Evolutionary conservation across 1,284 basidiomycete species (phyloP).

Genomic region (Tylopilus sp.): DNA sequence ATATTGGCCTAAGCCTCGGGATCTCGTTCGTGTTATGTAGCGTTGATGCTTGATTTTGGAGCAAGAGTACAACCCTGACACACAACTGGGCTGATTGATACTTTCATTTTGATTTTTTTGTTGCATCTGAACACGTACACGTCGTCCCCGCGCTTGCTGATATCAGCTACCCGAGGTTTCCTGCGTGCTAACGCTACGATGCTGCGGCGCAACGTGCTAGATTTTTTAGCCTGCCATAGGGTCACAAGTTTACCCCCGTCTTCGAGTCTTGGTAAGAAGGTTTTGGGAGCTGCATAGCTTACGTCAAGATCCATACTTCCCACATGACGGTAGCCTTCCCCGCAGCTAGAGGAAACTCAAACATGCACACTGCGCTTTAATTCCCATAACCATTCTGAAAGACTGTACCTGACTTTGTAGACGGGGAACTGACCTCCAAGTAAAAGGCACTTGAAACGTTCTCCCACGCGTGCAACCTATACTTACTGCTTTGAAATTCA

Average conservation of each 20-base stretch:
- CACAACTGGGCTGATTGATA: conserved; percentile 5
- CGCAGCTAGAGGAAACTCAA: too few species aligned
- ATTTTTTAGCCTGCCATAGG: background rate
- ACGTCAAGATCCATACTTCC: too few species aligned
- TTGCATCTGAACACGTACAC: background rate
- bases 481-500: too few species aligned
- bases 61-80: conserved; percentile 4
- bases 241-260: background rate
- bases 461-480: too few species aligned
- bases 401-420: conserved; percentile 4
- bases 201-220: background rate
- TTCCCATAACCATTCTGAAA: too few species aligned
- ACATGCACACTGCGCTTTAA: too few species aligned
- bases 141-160: conserved; percentile 1
- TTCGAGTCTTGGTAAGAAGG: conserved; percentile 4
- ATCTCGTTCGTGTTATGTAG: conserved; percentile 12
- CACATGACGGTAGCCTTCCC: too few species aligned
- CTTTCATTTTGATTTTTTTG: background rate
- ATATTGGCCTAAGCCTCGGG: conserved; percentile 25
- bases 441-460: too few species aligned
- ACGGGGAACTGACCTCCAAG: too few species aligned
- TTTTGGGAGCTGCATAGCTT: too few species aligned
- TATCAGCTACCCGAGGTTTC: conserved; percentile 1
- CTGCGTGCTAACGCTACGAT: conserved; percentile 1
- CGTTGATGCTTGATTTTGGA: conserved; percentile 3